Percentiles rank a stretch among this genome's conserved stretches.
These are phyloP conservation scores for Kwoniella shandongensis DNA, from an alignment of 768 basidiomycete genomes.

Conservation along the genomic window DNA sequence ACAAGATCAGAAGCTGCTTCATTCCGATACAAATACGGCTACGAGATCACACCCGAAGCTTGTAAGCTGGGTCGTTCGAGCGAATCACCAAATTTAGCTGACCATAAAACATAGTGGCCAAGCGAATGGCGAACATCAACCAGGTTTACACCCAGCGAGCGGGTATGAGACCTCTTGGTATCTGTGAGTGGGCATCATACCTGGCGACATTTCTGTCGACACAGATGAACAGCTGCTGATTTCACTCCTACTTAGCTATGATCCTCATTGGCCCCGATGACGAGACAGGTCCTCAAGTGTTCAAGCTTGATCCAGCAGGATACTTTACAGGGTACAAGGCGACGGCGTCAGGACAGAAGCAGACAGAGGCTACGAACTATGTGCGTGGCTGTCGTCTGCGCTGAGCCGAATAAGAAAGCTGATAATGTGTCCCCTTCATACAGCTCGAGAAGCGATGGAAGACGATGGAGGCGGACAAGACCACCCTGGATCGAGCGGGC, in stretches of 20 bases:
- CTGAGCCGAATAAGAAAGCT: conserved; percentile 4
- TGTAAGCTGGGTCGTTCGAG: conserved; percentile 44
- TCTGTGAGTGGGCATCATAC: conserved; percentile 62
- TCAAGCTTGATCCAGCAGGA: conserved; percentile 97
- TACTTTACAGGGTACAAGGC: conserved; percentile 99
- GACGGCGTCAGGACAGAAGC: conserved; percentile 86
- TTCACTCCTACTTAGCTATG: conserved; percentile 66
- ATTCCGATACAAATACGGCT: conserved; percentile 94
- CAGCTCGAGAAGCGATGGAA: conserved; percentile 97
- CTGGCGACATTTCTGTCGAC: neutral
- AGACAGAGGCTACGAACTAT: conserved; percentile 97
- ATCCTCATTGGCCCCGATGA: conserved; percentile 89
- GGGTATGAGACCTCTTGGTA: conserved; percentile 93
- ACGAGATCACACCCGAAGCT: conserved; percentile 97
- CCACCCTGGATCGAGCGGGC: conserved; percentile 71
- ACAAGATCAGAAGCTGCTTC: conserved; percentile 86
- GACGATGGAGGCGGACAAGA: conserved; percentile 75
- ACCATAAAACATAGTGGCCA: conserved; percentile 61
- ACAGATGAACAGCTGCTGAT: neutral
- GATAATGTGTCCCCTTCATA: neutral
- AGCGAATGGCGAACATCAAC: conserved; percentile 93
- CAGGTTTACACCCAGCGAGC: conserved; percentile 98
- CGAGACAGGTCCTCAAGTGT: conserved; percentile 90
- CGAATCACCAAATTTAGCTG: neutral
- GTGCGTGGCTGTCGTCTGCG: no score